A percentile compares a stretch with the other conserved stretches of the same genome.
Conservation (phyloP, 257 asterid species). For the Pogostemon cablin region DNA sequence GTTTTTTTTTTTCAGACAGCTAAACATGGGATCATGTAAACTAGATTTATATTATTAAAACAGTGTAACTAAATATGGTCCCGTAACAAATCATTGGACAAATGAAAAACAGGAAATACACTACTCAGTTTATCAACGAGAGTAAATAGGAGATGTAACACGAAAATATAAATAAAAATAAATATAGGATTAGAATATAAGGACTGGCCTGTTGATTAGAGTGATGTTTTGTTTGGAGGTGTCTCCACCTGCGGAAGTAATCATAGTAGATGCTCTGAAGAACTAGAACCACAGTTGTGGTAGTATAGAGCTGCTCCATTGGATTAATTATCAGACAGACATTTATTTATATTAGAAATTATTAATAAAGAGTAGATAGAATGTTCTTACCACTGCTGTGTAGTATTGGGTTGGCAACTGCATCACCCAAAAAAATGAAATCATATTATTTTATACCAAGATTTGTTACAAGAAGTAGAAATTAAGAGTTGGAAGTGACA, state of each 20-base stretch:
- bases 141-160: not conserved
- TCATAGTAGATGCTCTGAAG: slow-evolving; percentile 80
- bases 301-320: slow-evolving; percentile 71
- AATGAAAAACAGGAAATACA: no score
- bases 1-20: no score
- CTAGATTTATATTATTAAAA: no score
- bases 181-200: not conserved
- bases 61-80: no score
- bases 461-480: no score
- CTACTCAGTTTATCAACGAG: no score
- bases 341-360: no score
- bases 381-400: slow-evolving; percentile 75
- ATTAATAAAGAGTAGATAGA: not conserved
- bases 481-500: no score
- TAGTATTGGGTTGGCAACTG: slow-evolving; percentile 93
- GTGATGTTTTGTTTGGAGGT: slow-evolving; percentile 29
- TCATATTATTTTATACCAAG: no score
- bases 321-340: not conserved
- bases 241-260: slow-evolving; percentile 47
- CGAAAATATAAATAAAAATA: not conserved
- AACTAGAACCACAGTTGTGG: slow-evolving; percentile 67
- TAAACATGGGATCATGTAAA: no score
- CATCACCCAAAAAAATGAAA: slow-evolving; percentile 32
- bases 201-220: slow-evolving; percentile 45
- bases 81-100: no score